Conservation (phyloP, 306 rosid genomes). For the Quercus berberidifolia region DNA sequence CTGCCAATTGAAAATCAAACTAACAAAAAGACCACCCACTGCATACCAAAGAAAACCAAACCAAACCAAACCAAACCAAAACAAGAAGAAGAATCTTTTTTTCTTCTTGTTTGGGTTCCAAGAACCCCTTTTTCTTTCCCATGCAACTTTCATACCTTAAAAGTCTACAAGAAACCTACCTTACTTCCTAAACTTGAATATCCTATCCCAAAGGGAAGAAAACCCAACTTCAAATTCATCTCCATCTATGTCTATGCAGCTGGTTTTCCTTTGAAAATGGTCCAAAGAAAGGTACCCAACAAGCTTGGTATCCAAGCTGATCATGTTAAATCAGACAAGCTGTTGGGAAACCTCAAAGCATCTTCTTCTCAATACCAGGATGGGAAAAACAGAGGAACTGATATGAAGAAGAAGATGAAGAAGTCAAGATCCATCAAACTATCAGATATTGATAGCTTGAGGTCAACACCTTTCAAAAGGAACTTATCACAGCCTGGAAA, state of each 20-base stretch:
- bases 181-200: slow-evolving; percentile 39
- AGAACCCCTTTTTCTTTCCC: slow-evolving; percentile 34
- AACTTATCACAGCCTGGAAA: slow-evolving; percentile 42
- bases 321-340: slow-evolving; percentile 52
- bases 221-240: slow-evolving; percentile 16
- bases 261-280: slow-evolving; percentile 58
- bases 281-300: slow-evolving; percentile 61
- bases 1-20: slow-evolving; percentile 29
- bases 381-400: slow-evolving; percentile 62
- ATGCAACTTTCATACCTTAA: slow-evolving; percentile 15
- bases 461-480: slow-evolving; percentile 33
- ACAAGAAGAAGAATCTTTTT: slow-evolving; percentile 43
- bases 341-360: slow-evolving; percentile 39
- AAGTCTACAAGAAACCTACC: slow-evolving; percentile 24
- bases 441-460: slow-evolving; percentile 55
- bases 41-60: slow-evolving; percentile 34
- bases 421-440: slow-evolving; percentile 59
- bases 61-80: slow-evolving; percentile 31
- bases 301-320: slow-evolving; percentile 72
- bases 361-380: slow-evolving; percentile 56
- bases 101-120: slow-evolving; percentile 50
- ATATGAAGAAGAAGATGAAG: slow-evolving; percentile 84
- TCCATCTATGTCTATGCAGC: slow-evolving; percentile 6
- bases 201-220: slow-evolving; percentile 36
- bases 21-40: slow-evolving; percentile 33